A percentile compares a stretch with the other conserved stretches of the same genome.
Evolutionary conservation across 768 basidiomycete genomes (phyloP).

Genomic region (Agaricus subrufescens): DNA sequence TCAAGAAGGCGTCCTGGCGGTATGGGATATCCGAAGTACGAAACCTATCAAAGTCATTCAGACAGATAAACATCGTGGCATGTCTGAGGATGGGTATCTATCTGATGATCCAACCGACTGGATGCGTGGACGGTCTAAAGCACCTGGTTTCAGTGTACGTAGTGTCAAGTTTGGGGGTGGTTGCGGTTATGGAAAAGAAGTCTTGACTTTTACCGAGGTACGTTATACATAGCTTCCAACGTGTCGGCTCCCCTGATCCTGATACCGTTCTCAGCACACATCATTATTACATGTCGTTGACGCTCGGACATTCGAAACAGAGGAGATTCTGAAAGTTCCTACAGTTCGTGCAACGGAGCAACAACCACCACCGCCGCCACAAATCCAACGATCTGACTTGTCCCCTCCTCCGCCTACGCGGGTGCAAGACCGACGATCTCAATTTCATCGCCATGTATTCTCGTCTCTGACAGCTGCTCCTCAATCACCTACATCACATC

Average conservation of each 20-base stretch:
- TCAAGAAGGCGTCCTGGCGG: slow-evolving; percentile 14
- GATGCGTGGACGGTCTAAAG: slow-evolving; percentile 10
- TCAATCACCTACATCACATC: not conserved
- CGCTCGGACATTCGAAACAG: slow-evolving; percentile 12
- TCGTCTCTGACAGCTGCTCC: slow-evolving; percentile 7
- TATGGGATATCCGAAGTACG: slow-evolving; percentile 16
- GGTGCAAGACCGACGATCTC: not conserved
- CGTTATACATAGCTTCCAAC: not conserved
- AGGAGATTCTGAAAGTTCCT: slow-evolving; percentile 13
- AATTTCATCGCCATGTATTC: slow-evolving; percentile 3
- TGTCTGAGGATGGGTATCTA: slow-evolving; percentile 11
- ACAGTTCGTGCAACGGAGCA: not conserved
- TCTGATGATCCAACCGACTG: slow-evolving; percentile 16
- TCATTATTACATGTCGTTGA: slow-evolving; percentile 14
- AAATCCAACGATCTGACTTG: not conserved
- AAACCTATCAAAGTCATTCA: slow-evolving; percentile 15
- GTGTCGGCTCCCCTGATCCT: not conserved
- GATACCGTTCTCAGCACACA: slow-evolving; percentile 7
- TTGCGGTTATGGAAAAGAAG: slow-evolving; percentile 12
- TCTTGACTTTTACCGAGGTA: slow-evolving; percentile 13
- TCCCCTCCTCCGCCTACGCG: slow-evolving; percentile 1
- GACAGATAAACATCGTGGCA: slow-evolving; percentile 15
- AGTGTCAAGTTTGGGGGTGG: slow-evolving; percentile 15
- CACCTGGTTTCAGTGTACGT: slow-evolving; percentile 14
- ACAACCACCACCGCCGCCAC: not conserved